Evolutionary conservation across 192 early-diverging fungal species (phyloP).

Genomic region (Spinellus fusiger): DNA sequence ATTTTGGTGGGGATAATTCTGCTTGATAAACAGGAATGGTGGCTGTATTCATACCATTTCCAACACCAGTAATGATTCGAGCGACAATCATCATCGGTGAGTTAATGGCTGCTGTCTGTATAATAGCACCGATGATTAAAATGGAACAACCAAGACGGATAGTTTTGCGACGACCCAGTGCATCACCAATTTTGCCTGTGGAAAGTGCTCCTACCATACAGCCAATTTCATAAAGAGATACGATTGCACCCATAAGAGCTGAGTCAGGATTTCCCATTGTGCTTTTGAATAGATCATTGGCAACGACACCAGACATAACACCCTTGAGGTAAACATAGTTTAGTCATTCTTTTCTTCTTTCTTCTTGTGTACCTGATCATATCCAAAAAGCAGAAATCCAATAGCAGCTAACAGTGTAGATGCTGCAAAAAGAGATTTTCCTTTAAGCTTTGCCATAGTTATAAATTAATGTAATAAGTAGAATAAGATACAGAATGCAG

Average conservation of each 20-base stretch:
- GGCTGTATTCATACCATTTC: constrained; percentile 33
- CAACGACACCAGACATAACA: constrained; percentile 32
- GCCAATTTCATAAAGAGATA: constrained; percentile 33
- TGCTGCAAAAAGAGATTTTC: constrained; percentile 50
- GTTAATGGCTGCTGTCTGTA: constrained; percentile 24
- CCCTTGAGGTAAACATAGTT: not conserved
- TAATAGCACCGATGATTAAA: constrained; percentile 23
- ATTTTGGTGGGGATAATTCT: constrained; percentile 29
- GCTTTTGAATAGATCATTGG: constrained; percentile 12
- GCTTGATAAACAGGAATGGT: constrained; percentile 30
- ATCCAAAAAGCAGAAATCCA: constrained; percentile 33
- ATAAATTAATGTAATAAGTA: no score
- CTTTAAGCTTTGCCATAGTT: constrained; percentile 19
- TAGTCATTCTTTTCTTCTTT: not conserved
- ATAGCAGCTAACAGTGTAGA: constrained; percentile 39
- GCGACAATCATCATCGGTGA: constrained; percentile 29
- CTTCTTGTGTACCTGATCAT: constrained; percentile 24
- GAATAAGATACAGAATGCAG: no score
- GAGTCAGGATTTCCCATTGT: constrained; percentile 23
- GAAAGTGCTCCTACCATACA: constrained; percentile 31
- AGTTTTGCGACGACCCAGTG: constrained; percentile 27
- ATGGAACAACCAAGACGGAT: constrained; percentile 28
- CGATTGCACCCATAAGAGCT: constrained; percentile 30
- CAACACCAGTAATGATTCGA: constrained; percentile 35
- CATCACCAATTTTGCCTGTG: constrained; percentile 21